Conservation (phyloP, 108 stramenopile species). For the Mayamaea pseudoterrestris region DNA sequence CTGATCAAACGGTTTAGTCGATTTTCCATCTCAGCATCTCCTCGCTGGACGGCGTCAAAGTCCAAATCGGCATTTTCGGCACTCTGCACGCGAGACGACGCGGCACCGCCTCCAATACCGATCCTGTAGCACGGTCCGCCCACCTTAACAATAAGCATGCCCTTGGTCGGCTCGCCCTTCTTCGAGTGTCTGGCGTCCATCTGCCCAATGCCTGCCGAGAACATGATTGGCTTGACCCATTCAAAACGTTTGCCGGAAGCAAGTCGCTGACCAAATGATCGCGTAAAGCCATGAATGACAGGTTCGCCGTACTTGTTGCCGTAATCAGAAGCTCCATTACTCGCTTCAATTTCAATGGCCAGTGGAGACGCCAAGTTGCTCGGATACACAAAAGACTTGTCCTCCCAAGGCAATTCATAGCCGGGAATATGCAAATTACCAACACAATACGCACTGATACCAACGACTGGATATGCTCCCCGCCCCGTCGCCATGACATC, state of each 20-base stretch:
- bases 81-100: conserved; percentile 81
- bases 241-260: conserved; percentile 87
- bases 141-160: conserved; percentile 96
- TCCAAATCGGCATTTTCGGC: conserved; percentile 86
- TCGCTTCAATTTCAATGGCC: conserved; percentile 88
- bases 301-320: conserved; percentile 99
- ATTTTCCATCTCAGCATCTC: conserved; percentile 99
- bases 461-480: conserved; percentile 87
- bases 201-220: conserved; percentile 94
- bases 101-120: conserved; percentile 97
- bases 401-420: conserved; percentile 93
- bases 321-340: conserved; percentile 97
- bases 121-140: conserved; percentile 98
- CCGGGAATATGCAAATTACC: conserved; percentile 92
- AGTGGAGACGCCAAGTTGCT: conserved; percentile 82
- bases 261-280: conserved; percentile 93
- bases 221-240: conserved; percentile 99
- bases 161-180: conserved; percentile 89
- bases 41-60: conserved; percentile 98
- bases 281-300: conserved; percentile 90
- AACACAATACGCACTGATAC: conserved; percentile 95
- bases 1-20: conserved; percentile 95
- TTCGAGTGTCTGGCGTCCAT: conserved; percentile 83
- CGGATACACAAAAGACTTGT: conserved; percentile 77
- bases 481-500: conserved; percentile 99